A percentile compares a stretch with the other conserved stretches of the same genome.
phyloP scores from a whole-genome alignment of 345 rosid genomes.

The Boechera stricta region DNA sequence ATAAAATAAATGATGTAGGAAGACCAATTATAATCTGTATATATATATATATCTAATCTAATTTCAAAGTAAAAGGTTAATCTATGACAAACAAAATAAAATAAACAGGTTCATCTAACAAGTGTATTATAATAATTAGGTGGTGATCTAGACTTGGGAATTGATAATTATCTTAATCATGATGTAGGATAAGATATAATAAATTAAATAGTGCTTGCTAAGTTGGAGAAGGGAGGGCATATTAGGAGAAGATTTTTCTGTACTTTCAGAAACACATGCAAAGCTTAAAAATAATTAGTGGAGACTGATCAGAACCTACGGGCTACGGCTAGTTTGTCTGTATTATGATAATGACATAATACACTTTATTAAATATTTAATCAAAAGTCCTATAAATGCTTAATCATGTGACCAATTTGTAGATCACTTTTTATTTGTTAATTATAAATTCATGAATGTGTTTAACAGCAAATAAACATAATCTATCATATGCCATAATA shows the following conservation, averaged over 20 bases:
- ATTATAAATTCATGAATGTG: background rate
- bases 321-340: slow-evolving; percentile 43
- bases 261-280: slow-evolving; percentile 48
- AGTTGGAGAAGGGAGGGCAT: slow-evolving; percentile 37
- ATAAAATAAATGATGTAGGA: slow-evolving; percentile 13
- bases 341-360: slow-evolving; percentile 35
- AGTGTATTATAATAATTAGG: slow-evolving; percentile 9
- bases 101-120: slow-evolving; percentile 7
- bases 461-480: slow-evolving; percentile 25
- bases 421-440: slow-evolving; percentile 9
- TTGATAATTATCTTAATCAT: slow-evolving; percentile 25
- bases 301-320: slow-evolving; percentile 45
- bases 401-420: slow-evolving; percentile 44
- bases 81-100: background rate
- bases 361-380: slow-evolving; percentile 19
- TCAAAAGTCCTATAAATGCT: slow-evolving; percentile 23
- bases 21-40: background rate
- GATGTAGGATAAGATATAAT: slow-evolving; percentile 27
- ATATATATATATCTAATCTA: slow-evolving; percentile 13
- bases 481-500: background rate
- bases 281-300: slow-evolving; percentile 38
- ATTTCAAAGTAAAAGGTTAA: slow-evolving; percentile 20
- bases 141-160: slow-evolving; percentile 29
- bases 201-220: slow-evolving; percentile 33
- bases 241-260: slow-evolving; percentile 46